phyloP scores from a whole-genome alignment of 164 flowering plant genomes.

The Euptelea pleiosperma region DNA sequence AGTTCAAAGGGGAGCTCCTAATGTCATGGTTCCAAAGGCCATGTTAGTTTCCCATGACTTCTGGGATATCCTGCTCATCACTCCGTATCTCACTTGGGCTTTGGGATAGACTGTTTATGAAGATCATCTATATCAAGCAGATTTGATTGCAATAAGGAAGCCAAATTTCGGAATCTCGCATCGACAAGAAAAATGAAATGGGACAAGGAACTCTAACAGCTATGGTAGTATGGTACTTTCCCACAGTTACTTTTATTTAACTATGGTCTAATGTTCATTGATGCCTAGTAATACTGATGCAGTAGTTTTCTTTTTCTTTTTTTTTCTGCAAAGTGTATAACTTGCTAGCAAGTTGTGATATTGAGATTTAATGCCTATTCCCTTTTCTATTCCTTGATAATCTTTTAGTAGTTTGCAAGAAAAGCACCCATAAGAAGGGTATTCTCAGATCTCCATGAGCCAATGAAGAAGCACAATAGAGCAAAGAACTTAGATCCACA shows the following conservation, averaged over 20 bases:
- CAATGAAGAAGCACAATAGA: constrained; percentile 19
- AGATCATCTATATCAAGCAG: background rate
- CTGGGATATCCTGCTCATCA: constrained; percentile 37
- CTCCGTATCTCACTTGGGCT: constrained; percentile 62
- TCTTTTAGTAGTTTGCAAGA: too few relatives aligned
- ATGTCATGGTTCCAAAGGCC: constrained; percentile 58
- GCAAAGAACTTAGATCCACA: constrained; percentile 1
- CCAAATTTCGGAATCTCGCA: too few relatives aligned
- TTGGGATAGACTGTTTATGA: constrained; percentile 38
- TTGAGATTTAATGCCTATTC: background rate
- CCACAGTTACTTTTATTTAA: background rate
- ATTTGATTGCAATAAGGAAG: too few relatives aligned
- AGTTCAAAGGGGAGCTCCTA: constrained; percentile 54
- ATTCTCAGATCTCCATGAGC: background rate
- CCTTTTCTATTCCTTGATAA: background rate
- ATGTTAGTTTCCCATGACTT: constrained; percentile 56
- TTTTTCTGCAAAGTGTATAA: too few relatives aligned
- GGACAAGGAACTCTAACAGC: too few relatives aligned
- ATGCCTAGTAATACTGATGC: too few relatives aligned
- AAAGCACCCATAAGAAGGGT: too few relatives aligned
- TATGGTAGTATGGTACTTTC: background rate
- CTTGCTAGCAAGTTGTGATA: background rate
- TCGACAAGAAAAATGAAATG: too few relatives aligned
- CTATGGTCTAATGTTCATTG: background rate
- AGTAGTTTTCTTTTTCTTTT: too few relatives aligned